Evolutionary conservation across 2,329 filamentous ascomycete species (phyloP).

Genomic region (Fusarium sp.): DNA sequence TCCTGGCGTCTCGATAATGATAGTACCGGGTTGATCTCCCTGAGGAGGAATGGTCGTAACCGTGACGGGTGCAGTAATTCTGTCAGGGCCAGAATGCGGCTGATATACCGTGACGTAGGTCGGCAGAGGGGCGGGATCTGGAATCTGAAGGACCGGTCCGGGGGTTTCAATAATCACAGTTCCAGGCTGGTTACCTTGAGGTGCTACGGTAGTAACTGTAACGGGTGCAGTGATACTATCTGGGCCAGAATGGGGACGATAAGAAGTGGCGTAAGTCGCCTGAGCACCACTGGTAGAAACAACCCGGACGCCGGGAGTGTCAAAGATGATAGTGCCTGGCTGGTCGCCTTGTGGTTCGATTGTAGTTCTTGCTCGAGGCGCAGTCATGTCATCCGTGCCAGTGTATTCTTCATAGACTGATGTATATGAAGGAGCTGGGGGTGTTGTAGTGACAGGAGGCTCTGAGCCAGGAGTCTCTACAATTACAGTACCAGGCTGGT

Average conservation of each 20-base stretch:
- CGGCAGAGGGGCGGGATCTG: background rate
- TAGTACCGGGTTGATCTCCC: conserved; percentile 6
- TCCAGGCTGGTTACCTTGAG: conserved; percentile 8
- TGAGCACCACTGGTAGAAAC: conserved; percentile 7
- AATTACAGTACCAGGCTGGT: conserved; percentile 28
- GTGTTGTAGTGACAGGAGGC: conserved; percentile 18
- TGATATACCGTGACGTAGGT: conserved; percentile 3
- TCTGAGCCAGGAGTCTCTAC: conserved; percentile 28
- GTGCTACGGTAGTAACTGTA: conserved; percentile 9
- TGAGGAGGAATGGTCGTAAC: background rate
- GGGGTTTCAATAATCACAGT: conserved; percentile 21
- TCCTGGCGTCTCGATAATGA: conserved; percentile 16
- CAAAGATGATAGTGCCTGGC: conserved; percentile 30
- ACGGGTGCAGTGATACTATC: conserved; percentile 8
- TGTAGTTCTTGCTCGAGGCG: conserved; percentile 9
- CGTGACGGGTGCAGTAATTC: background rate
- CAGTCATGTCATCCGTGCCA: conserved; percentile 24
- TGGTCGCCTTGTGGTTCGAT: conserved; percentile 25
- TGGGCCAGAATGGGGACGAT: conserved; percentile 7
- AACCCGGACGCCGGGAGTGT: conserved; percentile 18
- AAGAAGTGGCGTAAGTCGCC: conserved; percentile 22
- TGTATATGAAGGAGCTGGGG: conserved; percentile 19
- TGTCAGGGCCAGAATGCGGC: background rate
- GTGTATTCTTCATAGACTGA: conserved; percentile 24
- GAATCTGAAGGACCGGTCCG: background rate